These are phyloP conservation scores for Candida saitoana DNA, from an alignment of 805 yeast species.

Conservation along the genomic window DNA sequence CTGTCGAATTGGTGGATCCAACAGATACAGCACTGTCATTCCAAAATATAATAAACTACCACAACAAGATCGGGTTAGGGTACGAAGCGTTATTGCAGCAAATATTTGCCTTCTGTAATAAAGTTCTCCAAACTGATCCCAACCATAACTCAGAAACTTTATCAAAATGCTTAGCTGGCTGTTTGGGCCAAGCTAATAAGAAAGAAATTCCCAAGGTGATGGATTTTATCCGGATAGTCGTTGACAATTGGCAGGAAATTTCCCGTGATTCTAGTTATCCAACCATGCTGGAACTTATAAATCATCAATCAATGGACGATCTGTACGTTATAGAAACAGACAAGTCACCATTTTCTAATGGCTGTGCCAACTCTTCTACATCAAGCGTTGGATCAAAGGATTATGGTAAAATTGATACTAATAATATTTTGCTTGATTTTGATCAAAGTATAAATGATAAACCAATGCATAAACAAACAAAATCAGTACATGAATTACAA, in stretches of 20 bases:
- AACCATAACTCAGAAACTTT: constrained; percentile 39
- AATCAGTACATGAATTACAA: neutral
- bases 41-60: constrained; percentile 25
- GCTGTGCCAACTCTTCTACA: neutral
- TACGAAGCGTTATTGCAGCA: constrained; percentile 38
- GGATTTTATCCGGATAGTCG: constrained; percentile 49
- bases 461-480: neutral
- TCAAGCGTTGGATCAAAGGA: neutral
- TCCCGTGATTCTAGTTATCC: constrained; percentile 8
- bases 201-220: constrained; percentile 47
- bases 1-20: constrained; percentile 43
- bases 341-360: neutral
- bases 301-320: constrained; percentile 12
- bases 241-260: constrained; percentile 47
- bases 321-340: constrained; percentile 2
- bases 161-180: constrained; percentile 49
- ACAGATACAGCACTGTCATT: constrained; percentile 40
- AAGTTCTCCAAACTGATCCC: constrained; percentile 40
- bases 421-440: neutral
- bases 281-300: constrained; percentile 16
- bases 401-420: neutral
- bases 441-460: neutral
- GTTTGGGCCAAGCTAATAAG: constrained; percentile 49
- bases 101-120: constrained; percentile 35
- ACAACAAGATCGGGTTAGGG: constrained; percentile 11